phyloP scores from a whole-genome alignment of 2,329 filamentous ascomycete species.

The Pestalotiopsis sp. region DNA sequence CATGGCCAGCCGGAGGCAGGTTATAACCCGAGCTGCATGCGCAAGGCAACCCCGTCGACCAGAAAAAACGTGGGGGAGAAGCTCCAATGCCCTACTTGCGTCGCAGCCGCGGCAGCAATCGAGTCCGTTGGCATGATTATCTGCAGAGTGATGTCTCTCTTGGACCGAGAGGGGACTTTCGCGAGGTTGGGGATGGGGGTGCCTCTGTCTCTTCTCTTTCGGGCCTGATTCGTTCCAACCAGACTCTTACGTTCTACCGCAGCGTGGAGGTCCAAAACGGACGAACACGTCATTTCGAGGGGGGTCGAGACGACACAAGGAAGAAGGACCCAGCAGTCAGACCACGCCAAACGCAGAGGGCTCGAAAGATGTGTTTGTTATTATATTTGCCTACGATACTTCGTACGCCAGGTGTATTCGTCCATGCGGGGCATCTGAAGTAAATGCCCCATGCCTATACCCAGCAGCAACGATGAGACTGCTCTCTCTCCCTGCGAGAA shows the following conservation, averaged over 20 bases:
- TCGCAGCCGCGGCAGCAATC: neutral
- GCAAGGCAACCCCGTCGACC: neutral
- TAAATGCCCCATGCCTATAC: too few relatives aligned
- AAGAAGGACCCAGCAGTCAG: neutral
- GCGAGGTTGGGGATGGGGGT: slow-evolving; percentile 10
- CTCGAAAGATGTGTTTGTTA: neutral
- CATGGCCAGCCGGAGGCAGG: neutral
- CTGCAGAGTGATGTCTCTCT: slow-evolving; percentile 26
- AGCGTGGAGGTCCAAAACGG: neutral
- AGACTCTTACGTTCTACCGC: slow-evolving; percentile 1
- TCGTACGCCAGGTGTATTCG: neutral
- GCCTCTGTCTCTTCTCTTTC: neutral
- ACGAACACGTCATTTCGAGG: slow-evolving; percentile 5
- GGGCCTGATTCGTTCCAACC: neutral
- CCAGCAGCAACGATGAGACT: too few relatives aligned
- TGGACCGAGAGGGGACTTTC: slow-evolving; percentile 15
- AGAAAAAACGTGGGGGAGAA: slow-evolving; percentile 25
- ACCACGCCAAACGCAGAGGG: neutral
- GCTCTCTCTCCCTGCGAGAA: too few relatives aligned
- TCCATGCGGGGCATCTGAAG: too few relatives aligned
- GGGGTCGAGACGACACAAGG: neutral
- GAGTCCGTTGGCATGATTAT: slow-evolving; percentile 4
- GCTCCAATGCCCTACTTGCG: neutral
- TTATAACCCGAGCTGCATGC: slow-evolving; percentile 9
- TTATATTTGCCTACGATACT: neutral